Evolutionary conservation across 148 eudicot species (phyloP).

Genomic region (Beta vulgaris): DNA sequence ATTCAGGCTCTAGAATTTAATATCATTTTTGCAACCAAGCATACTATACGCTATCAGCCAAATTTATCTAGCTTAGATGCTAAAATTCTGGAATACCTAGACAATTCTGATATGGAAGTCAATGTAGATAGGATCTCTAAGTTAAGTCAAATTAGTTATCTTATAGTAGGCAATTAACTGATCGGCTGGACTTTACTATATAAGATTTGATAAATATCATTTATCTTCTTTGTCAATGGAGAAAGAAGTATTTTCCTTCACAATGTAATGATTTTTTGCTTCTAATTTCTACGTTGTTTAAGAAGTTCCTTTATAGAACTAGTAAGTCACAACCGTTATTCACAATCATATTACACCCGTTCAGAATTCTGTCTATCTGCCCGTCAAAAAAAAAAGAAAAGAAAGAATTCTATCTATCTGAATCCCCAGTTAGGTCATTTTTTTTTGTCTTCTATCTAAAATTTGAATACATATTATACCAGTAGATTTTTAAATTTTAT

Average conservation of each 20-base stretch:
- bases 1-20: not conserved
- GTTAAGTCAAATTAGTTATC: not conserved
- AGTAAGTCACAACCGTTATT: not conserved
- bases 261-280: not conserved
- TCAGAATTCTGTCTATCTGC: not conserved
- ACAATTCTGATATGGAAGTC: not conserved
- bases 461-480: not conserved
- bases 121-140: not conserved
- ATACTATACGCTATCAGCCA: not conserved
- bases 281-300: not conserved
- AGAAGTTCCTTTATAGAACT: not conserved
- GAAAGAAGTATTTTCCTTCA: not conserved
- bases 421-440: too few relatives aligned
- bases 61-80: not conserved
- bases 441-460: too few relatives aligned
- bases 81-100: not conserved
- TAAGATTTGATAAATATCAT: too few relatives aligned
- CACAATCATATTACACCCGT: not conserved
- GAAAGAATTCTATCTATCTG: too few relatives aligned
- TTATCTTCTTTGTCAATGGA: too few relatives aligned
- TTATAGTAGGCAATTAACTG: not conserved
- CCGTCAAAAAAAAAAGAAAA: too few relatives aligned
- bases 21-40: not conserved
- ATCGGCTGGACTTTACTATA: not conserved
- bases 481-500: too few relatives aligned